A percentile compares a stretch with the other conserved stretches of the same genome.
phyloP scores from a whole-genome alignment of 257 asterid species.

The Marsdenia floribunda region DNA sequence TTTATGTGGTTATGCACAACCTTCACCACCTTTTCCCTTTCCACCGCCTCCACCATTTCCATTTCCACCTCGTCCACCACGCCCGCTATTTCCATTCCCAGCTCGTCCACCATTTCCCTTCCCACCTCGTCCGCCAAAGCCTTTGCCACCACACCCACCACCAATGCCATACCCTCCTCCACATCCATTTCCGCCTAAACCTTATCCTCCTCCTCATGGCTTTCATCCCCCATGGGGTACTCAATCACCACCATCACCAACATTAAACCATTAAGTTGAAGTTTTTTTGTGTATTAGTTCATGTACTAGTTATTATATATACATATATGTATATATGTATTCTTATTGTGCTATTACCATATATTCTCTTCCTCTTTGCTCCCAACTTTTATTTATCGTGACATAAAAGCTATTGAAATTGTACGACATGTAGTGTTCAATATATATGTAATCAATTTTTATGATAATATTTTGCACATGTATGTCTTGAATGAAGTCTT shows the following conservation, averaged over 20 bases:
- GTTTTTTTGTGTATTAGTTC: background rate
- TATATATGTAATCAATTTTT: no score
- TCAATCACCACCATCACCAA: background rate
- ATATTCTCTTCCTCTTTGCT: no score
- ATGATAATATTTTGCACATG: no score
- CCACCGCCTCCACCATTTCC: no score
- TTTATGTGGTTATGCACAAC: slow-evolving; percentile 61
- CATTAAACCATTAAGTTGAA: background rate
- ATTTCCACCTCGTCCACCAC: slow-evolving; percentile 24
- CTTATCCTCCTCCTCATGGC: slow-evolving; percentile 2
- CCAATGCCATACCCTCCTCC: background rate
- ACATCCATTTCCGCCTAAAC: slow-evolving; percentile 12
- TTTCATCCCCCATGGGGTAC: slow-evolving; percentile 9
- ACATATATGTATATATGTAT: no score
- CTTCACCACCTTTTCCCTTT: slow-evolving; percentile 13
- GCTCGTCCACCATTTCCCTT: slow-evolving; percentile 21
- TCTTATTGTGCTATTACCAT: no score
- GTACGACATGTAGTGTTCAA: no score
- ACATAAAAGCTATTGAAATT: no score
- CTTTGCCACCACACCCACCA: background rate
- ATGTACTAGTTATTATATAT: background rate
- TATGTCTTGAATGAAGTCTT: no score
- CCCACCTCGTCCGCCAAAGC: slow-evolving; percentile 3
- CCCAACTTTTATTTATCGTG: no score
- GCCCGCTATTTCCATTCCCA: background rate